Conservation (phyloP, 208 protist genomes). For the Leishmania guyanensis region DNA sequence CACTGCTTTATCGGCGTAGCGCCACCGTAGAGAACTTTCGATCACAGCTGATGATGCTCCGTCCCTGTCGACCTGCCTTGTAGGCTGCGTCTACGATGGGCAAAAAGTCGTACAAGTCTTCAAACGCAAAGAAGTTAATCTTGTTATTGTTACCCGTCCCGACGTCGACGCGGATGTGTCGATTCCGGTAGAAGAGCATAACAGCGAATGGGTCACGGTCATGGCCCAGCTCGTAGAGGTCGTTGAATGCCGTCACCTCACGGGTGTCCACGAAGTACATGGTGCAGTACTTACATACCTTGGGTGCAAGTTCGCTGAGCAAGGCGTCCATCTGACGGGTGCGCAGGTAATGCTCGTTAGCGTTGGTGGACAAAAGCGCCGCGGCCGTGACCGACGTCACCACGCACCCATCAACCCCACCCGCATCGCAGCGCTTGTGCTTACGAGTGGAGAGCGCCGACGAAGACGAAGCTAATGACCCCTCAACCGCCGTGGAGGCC, state of each 20-base stretch:
- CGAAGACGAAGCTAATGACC: neutral
- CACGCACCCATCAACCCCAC: neutral
- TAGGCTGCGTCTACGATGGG: constrained; percentile 98
- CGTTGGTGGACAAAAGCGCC: constrained; percentile 14
- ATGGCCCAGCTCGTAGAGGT: constrained; percentile 98
- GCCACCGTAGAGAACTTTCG: constrained; percentile 96
- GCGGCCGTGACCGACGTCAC: neutral
- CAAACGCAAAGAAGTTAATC: constrained; percentile 97
- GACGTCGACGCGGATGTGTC: constrained; percentile 99
- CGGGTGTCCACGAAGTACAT: constrained; percentile 80
- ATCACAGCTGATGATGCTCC: constrained; percentile 95
- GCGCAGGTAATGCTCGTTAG: constrained; percentile 55
- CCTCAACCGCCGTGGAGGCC: neutral
- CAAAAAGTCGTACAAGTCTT: constrained; percentile 97
- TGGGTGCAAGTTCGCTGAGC: constrained; percentile 64
- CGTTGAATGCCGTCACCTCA: constrained; percentile 97
- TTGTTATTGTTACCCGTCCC: constrained; percentile 99
- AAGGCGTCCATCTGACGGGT: constrained; percentile 79
- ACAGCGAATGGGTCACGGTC: constrained; percentile 97
- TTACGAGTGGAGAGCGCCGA: constrained; percentile 11
- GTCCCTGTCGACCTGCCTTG: constrained; percentile 94
- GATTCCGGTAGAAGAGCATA: constrained; percentile 99
- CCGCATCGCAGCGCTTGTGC: constrained; percentile 18
- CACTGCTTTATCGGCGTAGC: constrained; percentile 29
- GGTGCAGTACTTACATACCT: constrained; percentile 83